A percentile compares a stretch with the other conserved stretches of the same genome.
These are phyloP conservation scores for Neofusicoccum sp. DNA, from an alignment of 2,329 filamentous ascomycete genomes.

Conservation along the genomic window DNA sequence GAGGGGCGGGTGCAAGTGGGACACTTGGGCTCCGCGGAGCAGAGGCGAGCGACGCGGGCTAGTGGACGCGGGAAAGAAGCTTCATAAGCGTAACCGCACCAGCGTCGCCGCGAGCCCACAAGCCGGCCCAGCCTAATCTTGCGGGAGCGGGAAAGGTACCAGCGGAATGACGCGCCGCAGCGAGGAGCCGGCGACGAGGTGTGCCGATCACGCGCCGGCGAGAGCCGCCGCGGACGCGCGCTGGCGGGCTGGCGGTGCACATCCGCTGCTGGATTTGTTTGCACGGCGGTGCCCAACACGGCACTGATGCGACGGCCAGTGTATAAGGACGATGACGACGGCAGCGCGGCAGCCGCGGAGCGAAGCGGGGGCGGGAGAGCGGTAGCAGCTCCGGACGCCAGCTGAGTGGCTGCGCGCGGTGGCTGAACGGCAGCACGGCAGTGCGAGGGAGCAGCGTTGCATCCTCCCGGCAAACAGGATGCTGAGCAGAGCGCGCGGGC, in stretches of 20 bases:
- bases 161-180: background rate
- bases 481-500: constrained; percentile 2
- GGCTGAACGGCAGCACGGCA: constrained; percentile 9
- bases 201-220: background rate
- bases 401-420: constrained; percentile 13
- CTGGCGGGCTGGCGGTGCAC: background rate
- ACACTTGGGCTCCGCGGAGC: background rate
- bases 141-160: constrained; percentile 13
- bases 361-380: constrained; percentile 13
- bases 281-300: background rate
- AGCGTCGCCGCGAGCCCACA: background rate
- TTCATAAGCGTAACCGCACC: background rate
- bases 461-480: constrained; percentile 1
- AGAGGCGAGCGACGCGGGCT: background rate
- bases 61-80: background rate
- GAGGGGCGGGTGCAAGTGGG: background rate
- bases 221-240: background rate
- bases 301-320: background rate
- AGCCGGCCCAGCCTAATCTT: background rate
- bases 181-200: background rate
- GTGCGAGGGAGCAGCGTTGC: background rate
- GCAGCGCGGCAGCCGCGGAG: background rate
- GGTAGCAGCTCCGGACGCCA: background rate
- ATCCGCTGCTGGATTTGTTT: constrained; percentile 4
- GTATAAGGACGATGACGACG: constrained; percentile 11